These are phyloP conservation scores for Beauveria caledonica DNA, from an alignment of 2,329 filamentous ascomycete species.

Conservation along the genomic window DNA sequence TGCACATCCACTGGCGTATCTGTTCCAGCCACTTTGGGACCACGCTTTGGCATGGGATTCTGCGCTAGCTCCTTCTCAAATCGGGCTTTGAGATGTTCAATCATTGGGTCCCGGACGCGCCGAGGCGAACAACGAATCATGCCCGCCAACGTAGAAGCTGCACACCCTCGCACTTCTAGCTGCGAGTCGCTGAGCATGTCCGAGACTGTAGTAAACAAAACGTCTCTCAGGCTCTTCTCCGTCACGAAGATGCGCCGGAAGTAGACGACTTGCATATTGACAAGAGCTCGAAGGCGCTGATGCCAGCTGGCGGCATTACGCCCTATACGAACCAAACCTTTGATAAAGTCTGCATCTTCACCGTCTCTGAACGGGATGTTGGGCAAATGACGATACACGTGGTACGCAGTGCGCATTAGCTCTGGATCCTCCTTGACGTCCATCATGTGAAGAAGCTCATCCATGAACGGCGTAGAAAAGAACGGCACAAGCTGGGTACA, in stretches of 20 bases:
- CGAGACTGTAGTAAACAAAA: constrained; percentile 85
- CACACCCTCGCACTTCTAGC: constrained; percentile 87
- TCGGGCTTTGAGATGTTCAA: constrained; percentile 64
- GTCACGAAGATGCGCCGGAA: constrained; percentile 93
- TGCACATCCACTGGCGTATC: constrained; percentile 64
- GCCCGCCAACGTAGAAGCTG: constrained; percentile 85
- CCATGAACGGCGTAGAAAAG: constrained; percentile 83
- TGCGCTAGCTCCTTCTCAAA: constrained; percentile 71
- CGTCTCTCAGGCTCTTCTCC: constrained; percentile 61
- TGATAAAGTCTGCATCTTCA: constrained; percentile 77
- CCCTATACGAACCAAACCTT: constrained; percentile 79
- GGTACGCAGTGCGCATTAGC: constrained; percentile 86
- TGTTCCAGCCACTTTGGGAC: constrained; percentile 50
- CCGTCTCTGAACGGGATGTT: constrained; percentile 89
- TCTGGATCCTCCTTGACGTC: constrained; percentile 98
- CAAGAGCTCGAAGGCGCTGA: constrained; percentile 84
- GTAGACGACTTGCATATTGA: constrained; percentile 98
- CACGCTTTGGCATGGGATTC: constrained; percentile 79
- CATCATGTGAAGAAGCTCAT: constrained; percentile 98
- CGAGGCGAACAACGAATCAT: constrained; percentile 96
- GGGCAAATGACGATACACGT: constrained; percentile 91
- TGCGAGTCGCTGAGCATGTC: constrained; percentile 89
- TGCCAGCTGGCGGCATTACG: constrained; percentile 84
- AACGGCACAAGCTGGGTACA: constrained; percentile 86
- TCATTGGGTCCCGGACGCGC: constrained; percentile 67